phyloP scores from a whole-genome alignment of 164 flowering plant species.

The grape (Vitis vinifera) region ASM3070453v1 NC_081809.1:3559501-3560000 shows the following conservation, averaged over 20 bases:
- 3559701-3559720: conserved; percentile 15
- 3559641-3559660: conserved; percentile 14
- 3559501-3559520: conserved; percentile 10
- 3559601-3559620: conserved; percentile 13
- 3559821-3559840: neutral
- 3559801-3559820: neutral
- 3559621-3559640: conserved; percentile 8
- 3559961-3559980: neutral
- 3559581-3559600: conserved; percentile 19
- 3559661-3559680: conserved; percentile 16
- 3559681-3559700: conserved; percentile 20
- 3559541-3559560: neutral
- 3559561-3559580: conserved; percentile 3
- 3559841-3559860: neutral
- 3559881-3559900: conserved; percentile 19
- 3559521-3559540: conserved; percentile 4
- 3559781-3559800: conserved; percentile 17
- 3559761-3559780: neutral
- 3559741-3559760: neutral
- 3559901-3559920: conserved; percentile 14
- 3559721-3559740: neutral
- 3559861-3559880: neutral
- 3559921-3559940: neutral
- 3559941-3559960: neutral
- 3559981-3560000: neutral